Conservation (phyloP, 257 asterid genomes). For the Lycium ferocissimum region DNA sequence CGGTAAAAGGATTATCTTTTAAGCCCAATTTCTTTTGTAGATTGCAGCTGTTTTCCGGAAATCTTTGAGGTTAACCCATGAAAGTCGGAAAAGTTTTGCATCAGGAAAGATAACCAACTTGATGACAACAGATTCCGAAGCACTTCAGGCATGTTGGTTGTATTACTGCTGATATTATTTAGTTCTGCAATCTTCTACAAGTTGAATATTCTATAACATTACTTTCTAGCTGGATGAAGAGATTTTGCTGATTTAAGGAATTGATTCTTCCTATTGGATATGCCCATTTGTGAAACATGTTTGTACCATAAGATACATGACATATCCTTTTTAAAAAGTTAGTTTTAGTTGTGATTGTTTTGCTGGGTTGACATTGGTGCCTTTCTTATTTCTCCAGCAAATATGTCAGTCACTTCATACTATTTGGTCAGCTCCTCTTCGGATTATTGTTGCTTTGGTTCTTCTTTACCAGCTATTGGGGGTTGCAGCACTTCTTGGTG, state of each 20-base stretch:
- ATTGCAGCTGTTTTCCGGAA: slow-evolving; percentile 94
- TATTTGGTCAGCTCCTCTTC: slow-evolving; percentile 98
- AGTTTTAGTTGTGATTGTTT: not conserved
- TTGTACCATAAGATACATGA: not conserved
- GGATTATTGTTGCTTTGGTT: slow-evolving; percentile 74
- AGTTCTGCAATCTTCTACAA: not conserved
- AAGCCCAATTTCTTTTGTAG: slow-evolving; percentile 44
- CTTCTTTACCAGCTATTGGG: slow-evolving; percentile 94
- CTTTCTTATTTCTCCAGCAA: slow-evolving; percentile 69
- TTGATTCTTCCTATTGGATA: not conserved
- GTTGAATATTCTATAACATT: not conserved
- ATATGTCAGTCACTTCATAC: slow-evolving; percentile 88
- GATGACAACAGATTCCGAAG: slow-evolving; percentile 95
- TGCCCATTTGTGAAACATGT: slow-evolving; percentile 15
- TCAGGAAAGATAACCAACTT: slow-evolving; percentile 91
- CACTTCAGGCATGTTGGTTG: slow-evolving; percentile 76
- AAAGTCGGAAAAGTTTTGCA: slow-evolving; percentile 85
- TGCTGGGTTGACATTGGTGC: slow-evolving; percentile 15
- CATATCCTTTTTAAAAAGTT: not conserved
- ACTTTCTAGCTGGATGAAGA: slow-evolving; percentile 11
- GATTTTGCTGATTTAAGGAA: not conserved
- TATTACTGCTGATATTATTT: not conserved
- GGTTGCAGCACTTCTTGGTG: slow-evolving; percentile 85
- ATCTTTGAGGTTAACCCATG: slow-evolving; percentile 88
- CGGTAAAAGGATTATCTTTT: not conserved